A percentile compares a stretch with the other conserved stretches of the same genome.
phyloP scores from a whole-genome alignment of 108 stramenopile species.

The Parietichytrium sp. region DNA sequence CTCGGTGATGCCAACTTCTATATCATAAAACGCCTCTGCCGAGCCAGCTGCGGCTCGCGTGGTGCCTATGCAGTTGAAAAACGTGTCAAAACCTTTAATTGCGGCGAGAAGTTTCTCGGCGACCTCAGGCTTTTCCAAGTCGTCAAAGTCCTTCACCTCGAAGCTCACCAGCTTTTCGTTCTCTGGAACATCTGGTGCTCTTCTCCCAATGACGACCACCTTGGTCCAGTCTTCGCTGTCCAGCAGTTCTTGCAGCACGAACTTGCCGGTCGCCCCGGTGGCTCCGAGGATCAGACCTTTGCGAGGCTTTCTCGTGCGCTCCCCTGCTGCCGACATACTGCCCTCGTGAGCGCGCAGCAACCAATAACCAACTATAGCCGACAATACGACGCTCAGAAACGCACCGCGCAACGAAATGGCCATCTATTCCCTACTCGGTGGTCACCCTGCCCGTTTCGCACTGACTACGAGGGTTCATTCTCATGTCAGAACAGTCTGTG shows the following conservation, averaged over 20 bases:
- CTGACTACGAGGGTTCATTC: too few relatives aligned
- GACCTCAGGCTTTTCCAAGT: not conserved
- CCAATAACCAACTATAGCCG: too few relatives aligned
- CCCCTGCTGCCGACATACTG: too few relatives aligned
- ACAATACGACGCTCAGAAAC: too few relatives aligned
- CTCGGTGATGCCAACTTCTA: constrained; percentile 34
- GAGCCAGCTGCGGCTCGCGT: constrained; percentile 1
- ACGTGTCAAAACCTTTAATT: not conserved
- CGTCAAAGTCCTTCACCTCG: constrained; percentile 13
- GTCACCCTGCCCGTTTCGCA: too few relatives aligned
- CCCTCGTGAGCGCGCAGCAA: too few relatives aligned
- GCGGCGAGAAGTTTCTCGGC: not conserved
- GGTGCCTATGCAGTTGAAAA: constrained; percentile 11
- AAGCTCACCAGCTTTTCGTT: constrained; percentile 21
- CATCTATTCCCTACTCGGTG: too few relatives aligned
- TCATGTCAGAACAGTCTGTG: too few relatives aligned
- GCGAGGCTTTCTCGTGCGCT: too few relatives aligned
- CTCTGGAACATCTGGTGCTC: not conserved
- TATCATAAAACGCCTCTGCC: not conserved
- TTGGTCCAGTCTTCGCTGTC: constrained; percentile 13
- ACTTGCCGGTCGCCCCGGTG: constrained; percentile 9
- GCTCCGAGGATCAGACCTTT: constrained; percentile 9
- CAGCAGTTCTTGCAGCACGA: not conserved
- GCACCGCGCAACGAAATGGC: too few relatives aligned
- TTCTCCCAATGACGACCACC: not conserved